These are phyloP conservation scores for Coelastrella sp. DNA, from an alignment of 139 green algal species.

Conservation along the genomic window DNA sequence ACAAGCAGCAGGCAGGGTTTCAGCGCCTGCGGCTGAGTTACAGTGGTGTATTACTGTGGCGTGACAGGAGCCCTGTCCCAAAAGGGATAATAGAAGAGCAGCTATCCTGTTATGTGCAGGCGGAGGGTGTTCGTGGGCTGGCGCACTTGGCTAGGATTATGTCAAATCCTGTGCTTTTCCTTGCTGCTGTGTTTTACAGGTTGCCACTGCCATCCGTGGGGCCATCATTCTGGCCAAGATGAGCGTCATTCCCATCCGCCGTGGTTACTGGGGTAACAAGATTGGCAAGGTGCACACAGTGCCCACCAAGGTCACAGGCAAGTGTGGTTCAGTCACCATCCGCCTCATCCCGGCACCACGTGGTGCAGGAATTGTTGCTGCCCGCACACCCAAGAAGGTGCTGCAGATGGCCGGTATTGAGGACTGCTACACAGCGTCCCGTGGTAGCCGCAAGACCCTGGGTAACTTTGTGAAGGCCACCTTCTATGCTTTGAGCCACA, in stretches of 20 bases:
- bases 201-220: slow-evolving; percentile 97
- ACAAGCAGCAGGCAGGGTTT: too few relatives aligned
- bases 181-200: slow-evolving; percentile 61
- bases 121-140: background rate
- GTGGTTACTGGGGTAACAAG: slow-evolving; percentile 99
- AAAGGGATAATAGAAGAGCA: too few relatives aligned
- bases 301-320: slow-evolving; percentile 94
- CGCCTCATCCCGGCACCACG: slow-evolving; percentile 97
- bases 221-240: slow-evolving; percentile 99
- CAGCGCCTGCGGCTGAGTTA: too few relatives aligned
- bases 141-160: background rate
- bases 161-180: background rate
- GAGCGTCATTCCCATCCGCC: slow-evolving; percentile 91
- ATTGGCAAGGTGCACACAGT: slow-evolving; percentile 96
- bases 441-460: slow-evolving; percentile 96
- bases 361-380: slow-evolving; percentile 98
- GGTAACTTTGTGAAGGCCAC: slow-evolving; percentile 98
- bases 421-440: slow-evolving; percentile 98
- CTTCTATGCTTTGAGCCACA: slow-evolving; percentile 71
- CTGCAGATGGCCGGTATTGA: slow-evolving; percentile 99
- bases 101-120: too few relatives aligned
- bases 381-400: slow-evolving; percentile 98
- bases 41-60: too few relatives aligned
- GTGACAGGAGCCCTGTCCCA: background rate
- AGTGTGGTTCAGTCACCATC: slow-evolving; percentile 97